Conservation (phyloP, 2,329 filamentous ascomycete species). For the Claviceps quebecensis region DNA sequence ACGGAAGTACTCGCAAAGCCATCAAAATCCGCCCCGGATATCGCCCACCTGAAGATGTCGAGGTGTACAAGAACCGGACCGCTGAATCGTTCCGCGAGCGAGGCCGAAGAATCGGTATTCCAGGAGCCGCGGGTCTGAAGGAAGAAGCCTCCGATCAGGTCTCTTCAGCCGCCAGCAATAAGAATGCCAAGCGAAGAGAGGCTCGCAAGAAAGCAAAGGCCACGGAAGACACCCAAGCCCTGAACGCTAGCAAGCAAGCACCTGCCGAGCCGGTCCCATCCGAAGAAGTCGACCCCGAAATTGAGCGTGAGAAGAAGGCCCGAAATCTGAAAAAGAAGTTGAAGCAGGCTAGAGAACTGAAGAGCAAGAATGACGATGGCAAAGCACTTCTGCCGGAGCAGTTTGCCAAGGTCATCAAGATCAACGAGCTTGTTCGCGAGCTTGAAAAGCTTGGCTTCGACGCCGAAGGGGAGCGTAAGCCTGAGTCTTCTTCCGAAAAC, state of each 20-base stretch:
- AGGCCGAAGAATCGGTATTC: constrained; percentile 46
- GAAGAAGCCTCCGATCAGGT: constrained; percentile 32
- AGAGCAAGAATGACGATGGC: constrained; percentile 80
- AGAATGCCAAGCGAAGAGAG: constrained; percentile 69
- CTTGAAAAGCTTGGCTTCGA: constrained; percentile 77
- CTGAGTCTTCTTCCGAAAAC: constrained; percentile 6
- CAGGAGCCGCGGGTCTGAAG: constrained; percentile 52
- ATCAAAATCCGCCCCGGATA: constrained; percentile 92
- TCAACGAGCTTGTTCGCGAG: constrained; percentile 83
- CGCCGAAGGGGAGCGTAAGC: constrained; percentile 51
- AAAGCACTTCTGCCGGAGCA: constrained; percentile 80
- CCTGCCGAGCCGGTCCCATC: constrained; percentile 12
- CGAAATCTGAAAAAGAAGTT: constrained; percentile 88
- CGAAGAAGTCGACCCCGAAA: constrained; percentile 49
- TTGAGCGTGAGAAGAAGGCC: constrained; percentile 82
- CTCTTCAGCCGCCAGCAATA: constrained; percentile 48
- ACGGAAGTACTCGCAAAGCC: constrained; percentile 84
- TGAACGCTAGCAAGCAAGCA: constrained; percentile 29
- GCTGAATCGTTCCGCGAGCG: constrained; percentile 75
- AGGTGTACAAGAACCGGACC: constrained; percentile 86
- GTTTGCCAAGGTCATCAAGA: constrained; percentile 94
- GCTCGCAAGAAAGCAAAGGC: constrained; percentile 41
- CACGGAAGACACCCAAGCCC: constrained; percentile 46
- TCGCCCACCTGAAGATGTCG: constrained; percentile 85
- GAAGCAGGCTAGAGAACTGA: constrained; percentile 79